phyloP scores from a whole-genome alignment of 2,329 filamentous ascomycete genomes.

The Dactylellina leptospora region DNA sequence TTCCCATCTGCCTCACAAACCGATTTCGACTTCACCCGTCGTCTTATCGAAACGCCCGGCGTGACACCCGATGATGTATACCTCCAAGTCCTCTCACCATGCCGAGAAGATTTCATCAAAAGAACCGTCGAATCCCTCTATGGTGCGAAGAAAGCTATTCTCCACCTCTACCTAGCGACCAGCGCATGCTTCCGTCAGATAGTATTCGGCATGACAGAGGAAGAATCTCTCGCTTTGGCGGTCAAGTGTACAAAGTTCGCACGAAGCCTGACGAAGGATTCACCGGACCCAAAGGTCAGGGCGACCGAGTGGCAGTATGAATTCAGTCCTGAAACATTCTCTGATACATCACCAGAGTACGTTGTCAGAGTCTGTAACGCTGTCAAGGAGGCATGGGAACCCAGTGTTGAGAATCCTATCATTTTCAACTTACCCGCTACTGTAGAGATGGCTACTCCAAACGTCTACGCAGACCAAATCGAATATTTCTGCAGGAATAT shows the following conservation, averaged over 20 bases:
- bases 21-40: conserved; percentile 93
- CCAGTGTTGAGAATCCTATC: conserved; percentile 78
- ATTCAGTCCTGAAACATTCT: conserved; percentile 89
- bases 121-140: conserved; percentile 87
- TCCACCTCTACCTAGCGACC: conserved; percentile 95
- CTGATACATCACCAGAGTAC: conserved; percentile 85
- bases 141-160: conserved; percentile 89
- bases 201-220: conserved; percentile 86
- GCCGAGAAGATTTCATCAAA: conserved; percentile 87
- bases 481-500: conserved; percentile 94
- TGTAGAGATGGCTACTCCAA: conserved; percentile 92
- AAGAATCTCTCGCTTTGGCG: conserved; percentile 81
- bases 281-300: conserved; percentile 64
- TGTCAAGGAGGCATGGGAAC: conserved; percentile 92
- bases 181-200: conserved; percentile 93
- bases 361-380: conserved; percentile 85
- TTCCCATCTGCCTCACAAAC: conserved; percentile 94
- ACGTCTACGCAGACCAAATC: conserved; percentile 94
- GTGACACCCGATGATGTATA: conserved; percentile 86
- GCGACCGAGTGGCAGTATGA: conserved; percentile 78
- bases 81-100: conserved; percentile 91
- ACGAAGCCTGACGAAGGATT: conserved; percentile 85
- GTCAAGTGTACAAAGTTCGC: conserved; percentile 87
- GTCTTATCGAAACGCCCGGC: conserved; percentile 83
- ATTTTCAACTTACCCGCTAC: conserved; percentile 98